Evolutionary conservation across 192 early-diverging fungal genomes (phyloP), one percentile per base, ranked within the genome.

Genomic region (Coemansia reversa): DNA sequence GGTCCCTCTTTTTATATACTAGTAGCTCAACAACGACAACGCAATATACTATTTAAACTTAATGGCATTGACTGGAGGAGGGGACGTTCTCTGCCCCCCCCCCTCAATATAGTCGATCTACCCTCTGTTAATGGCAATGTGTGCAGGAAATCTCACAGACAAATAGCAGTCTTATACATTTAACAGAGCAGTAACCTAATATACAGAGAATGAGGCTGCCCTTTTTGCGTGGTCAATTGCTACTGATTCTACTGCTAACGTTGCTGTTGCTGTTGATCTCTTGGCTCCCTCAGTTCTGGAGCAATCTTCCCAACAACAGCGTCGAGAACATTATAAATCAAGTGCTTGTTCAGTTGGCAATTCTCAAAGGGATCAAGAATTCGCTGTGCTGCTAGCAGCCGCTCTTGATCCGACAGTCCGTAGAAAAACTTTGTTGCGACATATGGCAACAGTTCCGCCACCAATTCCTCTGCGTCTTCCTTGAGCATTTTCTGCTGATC

Each of bases 361-460:
- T 81, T 81, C 66, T 81, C 78, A 57, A 81, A 81, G 9, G 78
- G 78, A 45, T 81, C 78, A 9, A 81, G 59, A 23, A 81, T 81
- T 20, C 78, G 55, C 55, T 66, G 64, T 2, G 78, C 73, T 2
- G 78, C 78, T 50, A 75, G 24, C 48, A 66, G 45, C 5, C 78
- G 55, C 20, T 81, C 78, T 28, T 64, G 45, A 7, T 74, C 73
- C 8, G 62, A 59, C 48, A 62, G 55, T 12, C 78, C 78, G 29
- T 81, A 81, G 23, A 81, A 81, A 49, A 81, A 75, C 49, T 64
- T 64, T 12, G 65, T 65, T 2, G 73, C 72, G 27, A 75, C 66
- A 54, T 72, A 81, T 2, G 78, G 78, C 35, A 81, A 32, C 19
- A 81, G 23, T 60, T 81, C 78, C 7, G 78, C 68, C 9, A 81